A percentile compares a stretch with the other conserved stretches of the same genome.
Evolutionary conservation across 139 green algal genomes (phyloP).

Genomic region (Micractinium sp.): DNA sequence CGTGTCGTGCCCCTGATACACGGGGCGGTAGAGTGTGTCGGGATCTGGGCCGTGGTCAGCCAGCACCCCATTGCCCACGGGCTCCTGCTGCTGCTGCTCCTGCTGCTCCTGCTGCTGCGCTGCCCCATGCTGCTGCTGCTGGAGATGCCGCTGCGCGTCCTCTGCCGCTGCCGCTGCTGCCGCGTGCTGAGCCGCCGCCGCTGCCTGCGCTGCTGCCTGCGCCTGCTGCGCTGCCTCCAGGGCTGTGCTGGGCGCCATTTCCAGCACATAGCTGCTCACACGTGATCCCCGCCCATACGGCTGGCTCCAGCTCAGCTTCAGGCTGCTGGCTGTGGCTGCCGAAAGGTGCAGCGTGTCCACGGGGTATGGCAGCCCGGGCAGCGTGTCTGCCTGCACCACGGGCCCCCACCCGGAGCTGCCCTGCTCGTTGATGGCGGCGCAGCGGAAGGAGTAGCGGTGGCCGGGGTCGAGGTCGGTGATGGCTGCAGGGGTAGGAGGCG

Average conservation of each 20-base stretch:
- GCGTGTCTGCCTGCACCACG: constrained; percentile 6
- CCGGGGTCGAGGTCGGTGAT: constrained; percentile 47
- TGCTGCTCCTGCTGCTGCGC: not conserved
- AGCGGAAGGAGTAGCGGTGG: constrained; percentile 61
- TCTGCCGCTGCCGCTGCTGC: constrained; percentile 1
- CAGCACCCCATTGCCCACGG: not conserved
- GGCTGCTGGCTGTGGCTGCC: constrained; percentile 7
- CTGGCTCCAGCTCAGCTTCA: constrained; percentile 51
- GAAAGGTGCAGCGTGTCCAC: constrained; percentile 26
- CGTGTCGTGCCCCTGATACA: constrained; percentile 47
- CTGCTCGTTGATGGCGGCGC: constrained; percentile 59
- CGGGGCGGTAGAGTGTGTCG: not conserved
- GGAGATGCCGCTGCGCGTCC: too few species aligned
- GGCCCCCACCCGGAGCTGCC: constrained; percentile 52
- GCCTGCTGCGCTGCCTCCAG: not conserved
- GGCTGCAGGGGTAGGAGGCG: not conserved
- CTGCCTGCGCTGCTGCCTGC: not conserved
- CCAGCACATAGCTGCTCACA: constrained; percentile 56
- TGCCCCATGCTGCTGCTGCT: not conserved
- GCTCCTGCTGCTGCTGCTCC: not conserved
- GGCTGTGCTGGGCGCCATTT: not conserved
- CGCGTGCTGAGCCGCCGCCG: not conserved
- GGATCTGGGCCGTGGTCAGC: not conserved
- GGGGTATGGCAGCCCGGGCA: constrained; percentile 29
- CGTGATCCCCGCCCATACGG: constrained; percentile 52